These are phyloP conservation scores for Cyclostephanos tholiformis DNA, from an alignment of 108 stramenopile species.

Conservation along the genomic window DNA sequence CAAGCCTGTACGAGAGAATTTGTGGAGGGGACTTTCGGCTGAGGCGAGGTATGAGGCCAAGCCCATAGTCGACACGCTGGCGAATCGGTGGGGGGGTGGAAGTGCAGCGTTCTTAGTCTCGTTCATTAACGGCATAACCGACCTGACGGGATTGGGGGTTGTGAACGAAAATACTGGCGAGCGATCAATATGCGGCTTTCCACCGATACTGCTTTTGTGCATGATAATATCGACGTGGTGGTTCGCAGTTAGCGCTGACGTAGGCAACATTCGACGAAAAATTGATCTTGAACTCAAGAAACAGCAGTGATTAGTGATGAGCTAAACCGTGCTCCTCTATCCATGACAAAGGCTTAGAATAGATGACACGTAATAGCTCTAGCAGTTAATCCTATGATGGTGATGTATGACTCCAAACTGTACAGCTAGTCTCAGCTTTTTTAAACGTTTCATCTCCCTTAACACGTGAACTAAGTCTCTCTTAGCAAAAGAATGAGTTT, in stretches of 20 bases:
- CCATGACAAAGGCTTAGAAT: not conserved
- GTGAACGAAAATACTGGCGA: slow-evolving; percentile 48
- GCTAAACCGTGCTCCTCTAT: not conserved
- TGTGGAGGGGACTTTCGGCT: slow-evolving; percentile 85
- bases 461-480: too few species aligned
- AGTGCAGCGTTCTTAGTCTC: slow-evolving; percentile 86
- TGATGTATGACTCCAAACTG: not conserved
- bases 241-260: slow-evolving; percentile 81
- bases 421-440: too few species aligned
- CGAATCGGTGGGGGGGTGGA: slow-evolving; percentile 91
- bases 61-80: slow-evolving; percentile 89
- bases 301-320: slow-evolving; percentile 49
- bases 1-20: slow-evolving; percentile 85
- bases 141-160: slow-evolving; percentile 48
- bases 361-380: not conserved
- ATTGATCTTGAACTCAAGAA: slow-evolving; percentile 87
- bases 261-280: slow-evolving; percentile 72
- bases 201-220: slow-evolving; percentile 77
- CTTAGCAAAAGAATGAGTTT: too few species aligned
- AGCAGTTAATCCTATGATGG: not conserved
- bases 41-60: slow-evolving; percentile 92
- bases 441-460: too few species aligned
- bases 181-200: slow-evolving; percentile 71
- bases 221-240: slow-evolving; percentile 80
- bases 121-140: slow-evolving; percentile 58